These are phyloP conservation scores for Cryphonectria naterciae DNA, from an alignment of 2,329 filamentous ascomycete species.

Conservation along the genomic window DNA sequence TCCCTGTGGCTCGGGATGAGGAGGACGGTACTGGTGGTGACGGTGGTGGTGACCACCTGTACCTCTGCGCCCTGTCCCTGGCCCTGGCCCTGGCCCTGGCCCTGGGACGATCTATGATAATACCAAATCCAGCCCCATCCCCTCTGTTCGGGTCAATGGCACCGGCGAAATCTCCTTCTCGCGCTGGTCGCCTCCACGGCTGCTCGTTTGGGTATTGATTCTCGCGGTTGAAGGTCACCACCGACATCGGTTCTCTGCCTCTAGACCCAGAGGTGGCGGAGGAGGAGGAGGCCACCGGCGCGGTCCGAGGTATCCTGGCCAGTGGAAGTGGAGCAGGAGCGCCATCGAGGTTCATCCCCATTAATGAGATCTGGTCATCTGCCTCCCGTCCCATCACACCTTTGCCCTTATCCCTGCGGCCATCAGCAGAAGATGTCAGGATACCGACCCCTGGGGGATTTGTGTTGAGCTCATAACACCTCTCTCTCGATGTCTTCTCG, in stretches of 20 bases:
- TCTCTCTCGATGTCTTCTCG: slow-evolving; percentile 6
- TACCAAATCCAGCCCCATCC: slow-evolving; percentile 26
- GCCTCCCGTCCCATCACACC: background rate
- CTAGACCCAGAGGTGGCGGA: background rate
- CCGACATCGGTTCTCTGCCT: background rate
- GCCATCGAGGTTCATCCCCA: slow-evolving; percentile 15
- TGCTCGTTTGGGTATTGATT: slow-evolving; percentile 21
- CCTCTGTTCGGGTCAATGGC: slow-evolving; percentile 25
- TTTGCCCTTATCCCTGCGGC: background rate
- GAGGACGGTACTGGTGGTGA: background rate
- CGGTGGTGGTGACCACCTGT: background rate
- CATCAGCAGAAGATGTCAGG: background rate
- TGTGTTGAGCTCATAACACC: slow-evolving; percentile 18
- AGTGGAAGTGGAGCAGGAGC: background rate
- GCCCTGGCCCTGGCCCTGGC: background rate
- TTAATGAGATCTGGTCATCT: background rate
- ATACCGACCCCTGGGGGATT: background rate
- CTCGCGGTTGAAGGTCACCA: background rate
- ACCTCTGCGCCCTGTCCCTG: background rate
- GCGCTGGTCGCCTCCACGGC: slow-evolving; percentile 26
- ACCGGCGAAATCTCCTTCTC: slow-evolving; percentile 26
- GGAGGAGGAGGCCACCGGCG: slow-evolving; percentile 11
- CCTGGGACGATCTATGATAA: slow-evolving; percentile 7
- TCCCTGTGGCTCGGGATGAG: background rate
- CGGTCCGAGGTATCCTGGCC: background rate